Base-by-base conservation (phyloP, 2,329 filamentous ascomycete genomes). In the Xylariales sp. region DNA sequence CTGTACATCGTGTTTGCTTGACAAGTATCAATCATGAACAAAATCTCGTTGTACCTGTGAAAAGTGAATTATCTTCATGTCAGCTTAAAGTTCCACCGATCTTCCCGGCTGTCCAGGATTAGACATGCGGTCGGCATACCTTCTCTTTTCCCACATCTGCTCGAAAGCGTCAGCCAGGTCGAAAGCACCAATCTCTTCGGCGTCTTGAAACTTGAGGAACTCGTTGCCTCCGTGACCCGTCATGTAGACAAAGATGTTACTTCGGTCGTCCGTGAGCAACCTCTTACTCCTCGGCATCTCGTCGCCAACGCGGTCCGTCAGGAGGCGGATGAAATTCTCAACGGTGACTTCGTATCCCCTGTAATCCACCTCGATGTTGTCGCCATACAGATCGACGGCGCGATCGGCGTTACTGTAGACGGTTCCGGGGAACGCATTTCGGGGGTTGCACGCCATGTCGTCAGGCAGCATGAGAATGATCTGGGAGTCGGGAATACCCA, bases 391-490 rank as follows among this genome's bases (percentile, higher is more conserved):
- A 57, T 98, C 93, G 33, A 98, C 84, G 7, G 88, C 89, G 48
- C 93, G 86, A 62, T 96, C 90, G 25, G 93, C 90, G 59, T 98
- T 97, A 66, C 93, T 96, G 75, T 97, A 98, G 20, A 98, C 93
- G 37, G 90, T 96, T 37, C 93, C 93, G 0, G 93, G 90, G 62
- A 98, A 98, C 34, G 90, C 89, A 61, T 98, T 98, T 55, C 93
- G 88, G 21, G 93, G 93, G 66, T 98, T 98, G 74, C 93, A 98
- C 27, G 93, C 93, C 88, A 98, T 97, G 69, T 98, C 93, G 62
- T 98, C 93, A 16, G 93, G 93, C n/a, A 98, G 80, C 90, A 98
- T 97, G 50, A 98, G 85, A 60, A 98, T 97, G 66, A 98, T 98
- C 62, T 98, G 93, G 36, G 88, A 95, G 65, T 98, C 93, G 24